Base-by-base conservation (phyloP, 2,329 filamentous ascomycete species). In the Helotiales sp. region DNA sequence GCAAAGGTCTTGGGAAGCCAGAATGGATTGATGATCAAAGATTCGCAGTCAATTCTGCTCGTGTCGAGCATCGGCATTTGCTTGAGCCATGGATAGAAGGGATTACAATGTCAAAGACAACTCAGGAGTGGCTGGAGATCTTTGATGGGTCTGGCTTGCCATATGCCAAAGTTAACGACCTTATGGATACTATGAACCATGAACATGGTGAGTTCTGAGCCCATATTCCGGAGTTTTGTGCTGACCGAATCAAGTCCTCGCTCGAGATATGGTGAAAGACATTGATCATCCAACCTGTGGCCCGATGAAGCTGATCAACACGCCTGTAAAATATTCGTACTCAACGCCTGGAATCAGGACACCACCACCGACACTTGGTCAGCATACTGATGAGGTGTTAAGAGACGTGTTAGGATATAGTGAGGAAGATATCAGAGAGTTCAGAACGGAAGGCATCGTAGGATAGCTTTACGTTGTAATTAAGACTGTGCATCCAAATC, bases 121-220 rank as follows among this genome's bases (percentile, higher is more conserved):
- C 93, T 0, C 77, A 86, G 62, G 86, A 96, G 70, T 97, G 93
- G 92, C 79, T 97, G 5, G 82, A 87, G 1, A 77, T 92, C 1
- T 86, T 97, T 36, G 91, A 96, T 67, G 91, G 90, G n/a, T 89
- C 83, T 58, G 93, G 93, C 5, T 87, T 98, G 88, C 93, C 93
- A 0, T 97, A 93, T 70, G 90, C 93, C 0, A 91, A 93, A 2
- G 89, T 98, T 66, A 98, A 97, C 69, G 93, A 97, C 69, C 85
- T 98, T 10, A 88, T 93, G 72, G 83, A 81, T 19, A 90, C 93
- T 0, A 76, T 98, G 52, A 86, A 88, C 59, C 91, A 96, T 70
- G 83, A 87, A 59, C 93, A 98, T 74, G 91, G 61, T 65, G 54
- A 40, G 54, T 55, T 22, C 5, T 22, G 33, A 19, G 7, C 24